Evolutionary conservation across 2,329 filamentous ascomycete genomes (phyloP).

Genomic region (Aspergillus brasiliensis): DNA sequence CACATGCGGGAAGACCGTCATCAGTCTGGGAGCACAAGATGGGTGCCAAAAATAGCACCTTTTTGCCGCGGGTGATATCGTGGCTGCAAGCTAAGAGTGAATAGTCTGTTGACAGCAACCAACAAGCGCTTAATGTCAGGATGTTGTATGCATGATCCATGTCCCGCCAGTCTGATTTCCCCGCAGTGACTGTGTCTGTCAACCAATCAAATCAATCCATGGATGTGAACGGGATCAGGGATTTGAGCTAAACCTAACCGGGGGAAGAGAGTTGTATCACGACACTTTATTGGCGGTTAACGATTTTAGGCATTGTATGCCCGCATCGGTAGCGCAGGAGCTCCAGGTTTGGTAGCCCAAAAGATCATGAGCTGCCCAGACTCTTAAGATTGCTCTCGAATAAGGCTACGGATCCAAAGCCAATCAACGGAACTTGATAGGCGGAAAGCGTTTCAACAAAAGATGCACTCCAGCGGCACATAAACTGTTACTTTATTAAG

Average conservation of each 20-base stretch:
- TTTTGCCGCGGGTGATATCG: not conserved
- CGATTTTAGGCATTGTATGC: not conserved
- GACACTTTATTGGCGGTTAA: not conserved
- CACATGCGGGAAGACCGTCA: not conserved
- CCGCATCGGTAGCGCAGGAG: too few relatives aligned
- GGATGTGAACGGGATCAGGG: not conserved
- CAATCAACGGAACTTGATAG: not conserved
- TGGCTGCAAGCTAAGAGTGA: not conserved
- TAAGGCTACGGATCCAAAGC: not conserved
- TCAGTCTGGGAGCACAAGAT: not conserved
- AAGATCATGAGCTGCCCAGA: not conserved
- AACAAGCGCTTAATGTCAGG: not conserved
- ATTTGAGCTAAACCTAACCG: not conserved
- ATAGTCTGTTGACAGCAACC: not conserved
- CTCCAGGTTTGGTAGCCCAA: not conserved
- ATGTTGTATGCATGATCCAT: not conserved
- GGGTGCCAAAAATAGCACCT: constrained; percentile 10
- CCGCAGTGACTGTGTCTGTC: not conserved
- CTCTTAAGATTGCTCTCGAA: not conserved
- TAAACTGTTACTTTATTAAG: not conserved
- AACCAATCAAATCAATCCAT: not conserved
- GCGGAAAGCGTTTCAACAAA: not conserved
- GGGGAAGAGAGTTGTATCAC: not conserved
- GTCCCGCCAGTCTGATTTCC: not conserved
- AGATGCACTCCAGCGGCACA: not conserved